These are phyloP conservation scores for Salvia splendens DNA, from an alignment of 257 asterid species.

Conservation along the genomic window DNA sequence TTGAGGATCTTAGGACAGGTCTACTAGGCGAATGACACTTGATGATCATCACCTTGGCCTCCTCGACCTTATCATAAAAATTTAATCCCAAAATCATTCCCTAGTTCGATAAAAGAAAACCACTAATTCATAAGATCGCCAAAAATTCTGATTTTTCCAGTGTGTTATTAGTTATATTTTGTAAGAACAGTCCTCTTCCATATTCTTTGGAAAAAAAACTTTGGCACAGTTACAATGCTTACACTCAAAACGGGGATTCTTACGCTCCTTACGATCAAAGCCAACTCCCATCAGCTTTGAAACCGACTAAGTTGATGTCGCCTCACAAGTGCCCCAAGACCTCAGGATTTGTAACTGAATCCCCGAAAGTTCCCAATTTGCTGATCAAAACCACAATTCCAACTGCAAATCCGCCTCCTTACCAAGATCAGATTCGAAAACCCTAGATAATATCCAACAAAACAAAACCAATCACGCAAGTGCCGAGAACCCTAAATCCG, in stretches of 20 bases:
- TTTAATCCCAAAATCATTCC: constrained; percentile 39
- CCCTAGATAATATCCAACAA: constrained; percentile 40
- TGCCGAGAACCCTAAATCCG: constrained; percentile 41
- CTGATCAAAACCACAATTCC: constrained; percentile 40
- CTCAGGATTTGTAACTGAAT: constrained; percentile 27
- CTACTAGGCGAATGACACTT: constrained; percentile 25
- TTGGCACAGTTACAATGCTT: constrained; percentile 33
- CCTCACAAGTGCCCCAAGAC: constrained; percentile 34
- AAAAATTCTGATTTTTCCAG: constrained; percentile 15
- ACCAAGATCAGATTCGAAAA: constrained; percentile 41
- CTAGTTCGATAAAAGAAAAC: constrained; percentile 29
- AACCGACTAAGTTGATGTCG: constrained; percentile 30
- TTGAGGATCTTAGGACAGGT: constrained; percentile 30
- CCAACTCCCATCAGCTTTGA: constrained; percentile 31
- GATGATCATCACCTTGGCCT: constrained; percentile 40
- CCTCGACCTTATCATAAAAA: constrained; percentile 34
- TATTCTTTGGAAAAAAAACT: constrained; percentile 32
- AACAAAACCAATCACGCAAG: constrained; percentile 33
- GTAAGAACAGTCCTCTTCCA: constrained; percentile 48
- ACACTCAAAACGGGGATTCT: constrained; percentile 28
- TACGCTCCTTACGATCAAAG: constrained; percentile 38
- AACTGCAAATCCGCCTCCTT: constrained; percentile 34
- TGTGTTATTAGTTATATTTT: constrained; percentile 22
- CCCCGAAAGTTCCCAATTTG: constrained; percentile 27
- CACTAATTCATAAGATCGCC: constrained; percentile 28